A percentile compares a stretch with the other conserved stretches of the same genome.
These are phyloP conservation scores for Diaporthe sp. DNA, from an alignment of 2,329 filamentous ascomycete species.

Conservation along the genomic window DNA sequence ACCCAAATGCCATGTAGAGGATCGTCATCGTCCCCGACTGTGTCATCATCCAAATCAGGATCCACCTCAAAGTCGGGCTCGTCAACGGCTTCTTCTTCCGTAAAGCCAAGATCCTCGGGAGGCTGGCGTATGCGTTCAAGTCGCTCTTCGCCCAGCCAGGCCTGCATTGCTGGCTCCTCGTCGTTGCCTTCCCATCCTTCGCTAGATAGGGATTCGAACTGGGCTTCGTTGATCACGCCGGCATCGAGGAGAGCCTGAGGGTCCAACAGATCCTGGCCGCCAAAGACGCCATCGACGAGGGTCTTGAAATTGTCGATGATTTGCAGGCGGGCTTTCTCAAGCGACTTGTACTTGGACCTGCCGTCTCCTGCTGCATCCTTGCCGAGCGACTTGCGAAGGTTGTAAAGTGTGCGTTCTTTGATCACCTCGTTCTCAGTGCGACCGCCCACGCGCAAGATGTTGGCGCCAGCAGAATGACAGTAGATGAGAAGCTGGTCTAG, in stretches of 20 bases:
- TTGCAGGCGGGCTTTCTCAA: slow-evolving; percentile 48
- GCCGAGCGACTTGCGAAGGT: slow-evolving; percentile 60
- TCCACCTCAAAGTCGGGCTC: slow-evolving; percentile 66
- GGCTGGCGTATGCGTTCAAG: slow-evolving; percentile 45
- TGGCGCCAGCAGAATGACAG: slow-evolving; percentile 65
- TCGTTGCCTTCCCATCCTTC: slow-evolving; percentile 53
- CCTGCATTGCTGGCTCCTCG: slow-evolving; percentile 45
- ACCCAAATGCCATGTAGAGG: slow-evolving; percentile 61
- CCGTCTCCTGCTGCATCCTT: slow-evolving; percentile 42
- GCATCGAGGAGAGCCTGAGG: slow-evolving; percentile 66
- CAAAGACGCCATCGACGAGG: slow-evolving; percentile 56
- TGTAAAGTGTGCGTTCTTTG: slow-evolving; percentile 75
- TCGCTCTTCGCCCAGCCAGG: slow-evolving; percentile 71
- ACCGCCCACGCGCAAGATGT: slow-evolving; percentile 74
- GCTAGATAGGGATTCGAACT: slow-evolving; percentile 72
- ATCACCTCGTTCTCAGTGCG: slow-evolving; percentile 77
- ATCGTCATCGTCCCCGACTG: slow-evolving; percentile 52
- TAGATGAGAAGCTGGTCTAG: slow-evolving; percentile 83
- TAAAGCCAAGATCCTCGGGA: slow-evolving; percentile 16
- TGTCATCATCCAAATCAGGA: slow-evolving; percentile 51
- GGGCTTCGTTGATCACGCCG: slow-evolving; percentile 72
- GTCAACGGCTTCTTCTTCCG: slow-evolving; percentile 65
- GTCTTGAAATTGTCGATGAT: slow-evolving; percentile 54
- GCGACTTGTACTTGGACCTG: slow-evolving; percentile 42
- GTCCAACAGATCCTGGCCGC: slow-evolving; percentile 60